Evolutionary conservation across 164 flowering plant genomes (phyloP).

Genomic region (Nymphaea colorata): DNA sequence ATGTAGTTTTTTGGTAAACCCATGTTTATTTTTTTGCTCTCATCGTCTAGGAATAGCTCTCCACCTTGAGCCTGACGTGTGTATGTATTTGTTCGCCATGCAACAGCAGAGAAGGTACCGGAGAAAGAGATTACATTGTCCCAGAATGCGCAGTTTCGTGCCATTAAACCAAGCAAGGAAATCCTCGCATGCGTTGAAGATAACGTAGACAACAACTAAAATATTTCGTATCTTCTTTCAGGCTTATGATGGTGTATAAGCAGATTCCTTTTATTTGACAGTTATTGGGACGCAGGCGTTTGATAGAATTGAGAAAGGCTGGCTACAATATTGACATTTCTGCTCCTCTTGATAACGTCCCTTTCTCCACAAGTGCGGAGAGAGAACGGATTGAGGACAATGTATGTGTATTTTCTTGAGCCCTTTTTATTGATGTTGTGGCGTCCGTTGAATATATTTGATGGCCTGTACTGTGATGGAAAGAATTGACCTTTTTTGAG

Average conservation of each 20-base stretch:
- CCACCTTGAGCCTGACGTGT: neutral
- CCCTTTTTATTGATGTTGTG: neutral
- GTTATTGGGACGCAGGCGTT: constrained; percentile 86
- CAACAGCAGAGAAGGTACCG: constrained; percentile 24
- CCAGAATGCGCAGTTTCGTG: constrained; percentile 90
- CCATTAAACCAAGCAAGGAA: constrained; percentile 76
- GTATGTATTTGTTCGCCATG: constrained; percentile 1
- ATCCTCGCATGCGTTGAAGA: constrained; percentile 84
- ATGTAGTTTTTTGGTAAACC: neutral
- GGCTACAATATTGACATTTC: constrained; percentile 77
- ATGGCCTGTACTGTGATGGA: neutral
- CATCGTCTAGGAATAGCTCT: neutral
- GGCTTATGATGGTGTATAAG: neutral
- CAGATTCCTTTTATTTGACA: constrained; percentile 16
- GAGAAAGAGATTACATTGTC: constrained; percentile 42
- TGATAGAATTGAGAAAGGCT: constrained; percentile 60
- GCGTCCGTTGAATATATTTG: neutral
- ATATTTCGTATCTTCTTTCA: neutral
- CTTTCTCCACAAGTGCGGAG: constrained; percentile 58
- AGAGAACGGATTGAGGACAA: constrained; percentile 81
- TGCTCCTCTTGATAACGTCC: constrained; percentile 79
- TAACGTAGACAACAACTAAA: constrained; percentile 39
- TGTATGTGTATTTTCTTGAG: constrained; percentile 29
- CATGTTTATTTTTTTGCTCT: neutral
- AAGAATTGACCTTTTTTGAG: neutral